Conservation (phyloP, 1,284 basidiomycete genomes). For the Baeospora myosura region DNA sequence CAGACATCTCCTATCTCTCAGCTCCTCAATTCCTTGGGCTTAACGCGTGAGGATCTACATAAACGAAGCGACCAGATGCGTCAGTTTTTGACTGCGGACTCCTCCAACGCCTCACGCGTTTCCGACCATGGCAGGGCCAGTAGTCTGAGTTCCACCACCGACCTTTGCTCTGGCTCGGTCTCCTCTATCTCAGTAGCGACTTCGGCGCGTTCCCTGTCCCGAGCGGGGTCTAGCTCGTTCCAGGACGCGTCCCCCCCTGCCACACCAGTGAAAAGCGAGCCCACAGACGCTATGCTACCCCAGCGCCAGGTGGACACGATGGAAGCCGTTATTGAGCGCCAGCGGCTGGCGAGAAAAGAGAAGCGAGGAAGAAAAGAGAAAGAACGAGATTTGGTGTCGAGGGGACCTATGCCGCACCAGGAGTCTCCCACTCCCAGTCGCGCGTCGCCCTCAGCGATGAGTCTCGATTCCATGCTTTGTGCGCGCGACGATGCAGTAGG, state of each 20-base stretch:
- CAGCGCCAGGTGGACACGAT: constrained; percentile 59
- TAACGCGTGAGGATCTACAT: constrained; percentile 63
- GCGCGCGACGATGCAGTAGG: constrained; percentile 43
- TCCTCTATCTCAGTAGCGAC: constrained; percentile 27
- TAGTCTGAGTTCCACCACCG: constrained; percentile 28
- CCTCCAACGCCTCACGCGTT: constrained; percentile 34
- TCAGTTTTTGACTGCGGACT: constrained; percentile 55
- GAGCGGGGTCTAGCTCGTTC: constrained; percentile 44
- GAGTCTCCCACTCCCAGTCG: constrained; percentile 43
- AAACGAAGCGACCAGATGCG: constrained; percentile 68
- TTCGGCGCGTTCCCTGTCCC: constrained; percentile 34
- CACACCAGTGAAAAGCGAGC: constrained; percentile 58
- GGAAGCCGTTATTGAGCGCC: constrained; percentile 66
- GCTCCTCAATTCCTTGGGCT: constrained; percentile 55
- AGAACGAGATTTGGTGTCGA: constrained; percentile 32
- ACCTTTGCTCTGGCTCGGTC: constrained; percentile 29
- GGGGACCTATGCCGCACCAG: constrained; percentile 22
- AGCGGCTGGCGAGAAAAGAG: constrained; percentile 47
- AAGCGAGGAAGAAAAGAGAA: constrained; percentile 39
- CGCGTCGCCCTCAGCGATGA: constrained; percentile 32
- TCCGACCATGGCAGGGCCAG: constrained; percentile 29
- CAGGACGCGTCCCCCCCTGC: constrained; percentile 40
- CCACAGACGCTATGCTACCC: constrained; percentile 38
- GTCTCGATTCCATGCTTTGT: constrained; percentile 42
- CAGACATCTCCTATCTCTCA: constrained; percentile 54